These are phyloP conservation scores for Colletotrichum coccodes DNA, from an alignment of 2,329 filamentous ascomycete genomes.

Conservation along the genomic window DNA sequence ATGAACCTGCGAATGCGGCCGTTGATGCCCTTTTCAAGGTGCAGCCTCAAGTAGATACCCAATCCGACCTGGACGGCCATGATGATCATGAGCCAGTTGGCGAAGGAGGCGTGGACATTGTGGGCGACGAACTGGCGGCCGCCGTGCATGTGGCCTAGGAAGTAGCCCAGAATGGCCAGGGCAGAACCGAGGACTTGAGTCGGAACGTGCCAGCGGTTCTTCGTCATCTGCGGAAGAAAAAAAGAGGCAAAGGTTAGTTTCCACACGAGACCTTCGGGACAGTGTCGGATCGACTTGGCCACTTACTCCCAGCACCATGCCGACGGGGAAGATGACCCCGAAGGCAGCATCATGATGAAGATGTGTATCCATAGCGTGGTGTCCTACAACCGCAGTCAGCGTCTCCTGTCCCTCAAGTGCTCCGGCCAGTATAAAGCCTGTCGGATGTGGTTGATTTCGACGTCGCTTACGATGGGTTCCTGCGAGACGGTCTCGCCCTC, in stretches of 20 bases:
- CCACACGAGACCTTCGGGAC: background rate
- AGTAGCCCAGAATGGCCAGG: slow-evolving; percentile 85
- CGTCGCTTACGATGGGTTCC: slow-evolving; percentile 75
- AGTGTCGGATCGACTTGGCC: background rate
- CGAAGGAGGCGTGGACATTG: slow-evolving; percentile 86
- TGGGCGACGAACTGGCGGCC: slow-evolving; percentile 82
- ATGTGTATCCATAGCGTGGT: slow-evolving; percentile 94
- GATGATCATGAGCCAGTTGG: slow-evolving; percentile 82
- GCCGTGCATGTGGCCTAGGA: slow-evolving; percentile 89
- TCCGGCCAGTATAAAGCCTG: background rate
- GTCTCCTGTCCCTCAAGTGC: slow-evolving; percentile 4
- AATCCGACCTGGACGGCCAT: slow-evolving; percentile 80
- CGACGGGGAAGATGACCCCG: slow-evolving; percentile 90
- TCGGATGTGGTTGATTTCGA: background rate
- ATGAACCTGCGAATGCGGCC: slow-evolving; percentile 79
- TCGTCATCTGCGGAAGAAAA: slow-evolving; percentile 72
- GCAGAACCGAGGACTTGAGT: slow-evolving; percentile 79
- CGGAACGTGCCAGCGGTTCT: slow-evolving; percentile 94
- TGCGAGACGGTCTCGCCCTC: slow-evolving; percentile 76
- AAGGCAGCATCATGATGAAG: slow-evolving; percentile 87
- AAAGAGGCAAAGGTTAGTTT: slow-evolving; percentile 24
- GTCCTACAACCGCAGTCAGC: slow-evolving; percentile 65
- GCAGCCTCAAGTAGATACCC: slow-evolving; percentile 88
- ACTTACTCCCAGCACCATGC: slow-evolving; percentile 93
- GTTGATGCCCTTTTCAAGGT: slow-evolving; percentile 86